Evolutionary conservation across 2,329 filamentous ascomycete species (phyloP).

Genomic region (Ophiostoma novo-ulmi): DNA sequence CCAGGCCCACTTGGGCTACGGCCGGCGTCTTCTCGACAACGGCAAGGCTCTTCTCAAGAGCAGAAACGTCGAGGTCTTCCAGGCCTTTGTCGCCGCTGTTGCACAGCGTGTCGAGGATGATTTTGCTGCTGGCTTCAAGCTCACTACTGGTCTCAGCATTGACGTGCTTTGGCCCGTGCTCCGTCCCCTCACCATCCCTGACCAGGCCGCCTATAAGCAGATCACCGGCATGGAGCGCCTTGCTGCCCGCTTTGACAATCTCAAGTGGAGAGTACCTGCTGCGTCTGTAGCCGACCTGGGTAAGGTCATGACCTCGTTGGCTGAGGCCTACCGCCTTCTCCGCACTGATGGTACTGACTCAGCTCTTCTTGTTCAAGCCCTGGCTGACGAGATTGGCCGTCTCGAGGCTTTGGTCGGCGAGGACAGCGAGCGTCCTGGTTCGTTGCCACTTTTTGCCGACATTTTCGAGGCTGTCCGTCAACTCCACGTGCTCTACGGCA

Average conservation of each 20-base stretch:
- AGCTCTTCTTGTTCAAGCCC: conserved; percentile 45
- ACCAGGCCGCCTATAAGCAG: conserved; percentile 42
- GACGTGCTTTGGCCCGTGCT: conserved; percentile 70
- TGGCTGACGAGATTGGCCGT: conserved; percentile 48
- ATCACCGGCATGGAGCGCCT: conserved; percentile 51
- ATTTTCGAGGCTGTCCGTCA: conserved; percentile 57
- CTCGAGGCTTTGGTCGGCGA: conserved; percentile 46
- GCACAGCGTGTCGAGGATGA: conserved; percentile 44
- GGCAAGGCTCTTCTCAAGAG: neutral
- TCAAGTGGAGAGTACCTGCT: conserved; percentile 52
- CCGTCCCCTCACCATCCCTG: conserved; percentile 56
- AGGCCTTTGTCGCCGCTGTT: conserved; percentile 39
- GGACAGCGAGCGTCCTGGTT: conserved; percentile 44
- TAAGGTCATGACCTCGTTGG: conserved; percentile 50
- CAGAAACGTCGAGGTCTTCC: conserved; percentile 12
- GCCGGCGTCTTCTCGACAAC: conserved; percentile 36
- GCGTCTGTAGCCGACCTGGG: conserved; percentile 49
- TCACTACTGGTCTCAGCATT: conserved; percentile 74
- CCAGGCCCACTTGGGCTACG: conserved; percentile 56
- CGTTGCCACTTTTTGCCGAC: conserved; percentile 49
- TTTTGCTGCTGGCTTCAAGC: conserved; percentile 65
- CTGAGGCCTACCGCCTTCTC: conserved; percentile 53
- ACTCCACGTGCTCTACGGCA: conserved; percentile 41
- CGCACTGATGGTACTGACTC: conserved; percentile 35
- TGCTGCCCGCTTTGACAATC: conserved; percentile 54